These are phyloP conservation scores for Kregervanrija pseudodelftensis DNA, from an alignment of 805 yeast species.

Conservation along the genomic window DNA sequence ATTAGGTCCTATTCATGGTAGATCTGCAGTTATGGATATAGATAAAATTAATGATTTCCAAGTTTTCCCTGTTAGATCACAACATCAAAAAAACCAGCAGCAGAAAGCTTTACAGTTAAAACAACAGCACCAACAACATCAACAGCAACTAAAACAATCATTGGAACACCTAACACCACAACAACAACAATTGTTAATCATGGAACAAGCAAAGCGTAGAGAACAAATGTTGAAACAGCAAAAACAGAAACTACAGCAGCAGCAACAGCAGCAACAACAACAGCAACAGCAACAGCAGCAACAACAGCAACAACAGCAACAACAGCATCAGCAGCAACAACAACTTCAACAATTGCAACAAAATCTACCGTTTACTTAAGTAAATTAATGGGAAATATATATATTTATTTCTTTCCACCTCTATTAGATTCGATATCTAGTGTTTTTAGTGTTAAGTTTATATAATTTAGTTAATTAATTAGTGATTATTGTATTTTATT, in stretches of 20 bases:
- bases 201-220: conserved; percentile 12
- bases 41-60: conserved; percentile 61
- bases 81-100: conserved; percentile 25
- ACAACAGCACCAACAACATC: conserved; percentile 10
- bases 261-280: conserved; percentile 4
- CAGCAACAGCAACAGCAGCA: conserved; percentile 4
- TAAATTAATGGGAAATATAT: background rate
- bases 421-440: too few relatives aligned
- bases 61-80: conserved; percentile 45
- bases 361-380: background rate
- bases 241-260: conserved; percentile 7
- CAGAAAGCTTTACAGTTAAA: conserved; percentile 12
- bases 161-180: background rate
- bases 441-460: background rate
- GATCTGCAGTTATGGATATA: conserved; percentile 68
- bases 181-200: conserved; percentile 6
- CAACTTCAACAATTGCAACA: conserved; percentile 1
- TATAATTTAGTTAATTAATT: background rate
- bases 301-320: conserved; percentile 8
- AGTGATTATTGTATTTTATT: background rate
- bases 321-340: too few relatives aligned
- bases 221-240: conserved; percentile 18
- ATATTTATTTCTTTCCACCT: background rate
- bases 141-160: conserved; percentile 2
- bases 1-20: conserved; percentile 73